phyloP scores from a whole-genome alignment of 208 protist genomes.

The Trypanosoma rangeli region DNA sequence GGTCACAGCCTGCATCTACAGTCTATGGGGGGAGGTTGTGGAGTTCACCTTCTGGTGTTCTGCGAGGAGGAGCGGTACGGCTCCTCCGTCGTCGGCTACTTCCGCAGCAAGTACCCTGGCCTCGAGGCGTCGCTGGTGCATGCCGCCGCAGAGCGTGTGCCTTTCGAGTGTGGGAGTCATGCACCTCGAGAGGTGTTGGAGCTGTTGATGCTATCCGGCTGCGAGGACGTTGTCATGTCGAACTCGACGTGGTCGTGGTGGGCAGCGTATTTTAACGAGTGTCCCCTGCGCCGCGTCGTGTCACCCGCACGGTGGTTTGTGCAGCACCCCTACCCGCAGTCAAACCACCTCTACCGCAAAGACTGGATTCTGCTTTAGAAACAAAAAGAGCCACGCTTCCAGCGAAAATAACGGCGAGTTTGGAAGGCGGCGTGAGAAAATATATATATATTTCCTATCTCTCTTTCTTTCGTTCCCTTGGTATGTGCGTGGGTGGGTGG shows the following conservation, averaged over 20 bases:
- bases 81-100: slow-evolving; percentile 43
- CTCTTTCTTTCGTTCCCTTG: too few relatives aligned
- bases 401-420: neutral
- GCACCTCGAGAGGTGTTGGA: slow-evolving; percentile 75
- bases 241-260: slow-evolving; percentile 90
- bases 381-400: neutral
- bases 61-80: slow-evolving; percentile 71
- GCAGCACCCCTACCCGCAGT: slow-evolving; percentile 65
- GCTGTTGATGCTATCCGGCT: slow-evolving; percentile 76
- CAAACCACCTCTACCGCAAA: slow-evolving; percentile 73
- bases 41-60: slow-evolving; percentile 67
- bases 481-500: neutral
- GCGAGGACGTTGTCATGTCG: slow-evolving; percentile 86
- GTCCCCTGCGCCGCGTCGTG: slow-evolving; percentile 61
- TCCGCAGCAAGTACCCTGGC: slow-evolving; percentile 54
- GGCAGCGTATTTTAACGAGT: slow-evolving; percentile 73
- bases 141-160: slow-evolving; percentile 24
- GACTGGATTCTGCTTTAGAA: slow-evolving; percentile 74
- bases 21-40: neutral
- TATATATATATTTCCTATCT: too few relatives aligned
- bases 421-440: too few relatives aligned
- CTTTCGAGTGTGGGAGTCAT: neutral
- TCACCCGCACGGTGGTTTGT: slow-evolving; percentile 81
- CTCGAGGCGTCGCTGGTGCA: slow-evolving; percentile 56
- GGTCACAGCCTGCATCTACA: slow-evolving; percentile 41